phyloP scores from a whole-genome alignment of 2,329 filamentous ascomycete species.

The Cytospora chrysosperma region DNA sequence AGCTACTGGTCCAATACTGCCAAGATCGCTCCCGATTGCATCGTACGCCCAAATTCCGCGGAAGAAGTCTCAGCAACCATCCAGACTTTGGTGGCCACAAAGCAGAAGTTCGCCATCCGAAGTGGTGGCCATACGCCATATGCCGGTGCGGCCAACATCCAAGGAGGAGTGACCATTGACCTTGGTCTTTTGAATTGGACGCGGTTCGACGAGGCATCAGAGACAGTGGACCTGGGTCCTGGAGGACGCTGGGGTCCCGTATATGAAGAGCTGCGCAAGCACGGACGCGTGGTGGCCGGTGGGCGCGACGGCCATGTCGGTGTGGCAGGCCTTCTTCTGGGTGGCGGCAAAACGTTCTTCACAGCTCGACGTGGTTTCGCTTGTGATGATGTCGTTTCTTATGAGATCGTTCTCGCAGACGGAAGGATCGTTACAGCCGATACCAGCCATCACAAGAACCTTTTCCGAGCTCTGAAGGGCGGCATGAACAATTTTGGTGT shows the following conservation, averaged over 20 bases:
- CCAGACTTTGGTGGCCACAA: not conserved
- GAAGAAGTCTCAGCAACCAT: not conserved
- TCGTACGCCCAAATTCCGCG: not conserved
- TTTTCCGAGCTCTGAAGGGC: conserved; percentile 39
- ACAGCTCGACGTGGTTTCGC: not conserved
- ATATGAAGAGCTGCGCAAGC: conserved; percentile 2
- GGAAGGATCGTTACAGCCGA: not conserved
- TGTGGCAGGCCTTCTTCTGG: conserved; percentile 3
- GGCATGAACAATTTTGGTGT: conserved; percentile 46
- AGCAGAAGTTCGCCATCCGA: not conserved
- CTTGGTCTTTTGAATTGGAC: not conserved
- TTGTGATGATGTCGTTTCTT: conserved; percentile 3
- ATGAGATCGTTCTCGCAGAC: conserved; percentile 6
- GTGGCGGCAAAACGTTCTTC: not conserved
- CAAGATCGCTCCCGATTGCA: not conserved
- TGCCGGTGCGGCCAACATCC: not conserved
- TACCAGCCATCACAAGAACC: not conserved
- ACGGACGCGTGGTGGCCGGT: not conserved
- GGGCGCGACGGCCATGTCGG: conserved; percentile 1
- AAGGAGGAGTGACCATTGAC: not conserved
- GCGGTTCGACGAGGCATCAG: not conserved
- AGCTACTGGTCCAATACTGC: conserved; percentile 5
- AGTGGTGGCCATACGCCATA: not conserved
- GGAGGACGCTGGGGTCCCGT: conserved; percentile 5
- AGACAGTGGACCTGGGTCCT: not conserved